phyloP scores from a whole-genome alignment of 306 rosid genomes.

The Citrullus mucosospermus region DNA sequence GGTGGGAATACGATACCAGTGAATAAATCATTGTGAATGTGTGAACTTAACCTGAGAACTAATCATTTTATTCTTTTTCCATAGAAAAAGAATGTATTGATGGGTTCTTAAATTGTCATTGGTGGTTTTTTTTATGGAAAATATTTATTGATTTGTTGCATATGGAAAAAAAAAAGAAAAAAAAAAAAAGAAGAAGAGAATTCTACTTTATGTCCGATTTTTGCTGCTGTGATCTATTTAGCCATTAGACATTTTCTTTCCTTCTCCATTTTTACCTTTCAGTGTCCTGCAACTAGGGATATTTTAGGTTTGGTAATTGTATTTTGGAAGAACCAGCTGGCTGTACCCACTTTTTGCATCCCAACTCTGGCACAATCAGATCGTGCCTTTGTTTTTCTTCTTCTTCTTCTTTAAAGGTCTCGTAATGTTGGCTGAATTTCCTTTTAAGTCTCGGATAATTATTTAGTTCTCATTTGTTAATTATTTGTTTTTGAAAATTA shows the following conservation, averaged over 20 bases:
- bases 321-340: not conserved
- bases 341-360: too few relatives aligned
- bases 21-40: not conserved
- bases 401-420: too few relatives aligned
- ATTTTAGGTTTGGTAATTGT: not conserved
- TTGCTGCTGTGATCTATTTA: not conserved
- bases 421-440: too few relatives aligned
- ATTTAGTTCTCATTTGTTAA: too few relatives aligned
- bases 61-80: not conserved
- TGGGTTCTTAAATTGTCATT: not conserved
- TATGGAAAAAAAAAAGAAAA: too few relatives aligned
- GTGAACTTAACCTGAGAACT: not conserved
- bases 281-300: not conserved
- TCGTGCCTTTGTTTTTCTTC: too few relatives aligned
- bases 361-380: too few relatives aligned
- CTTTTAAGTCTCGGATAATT: too few relatives aligned
- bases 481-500: too few relatives aligned
- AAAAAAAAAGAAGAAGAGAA: too few relatives aligned
- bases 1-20: not conserved
- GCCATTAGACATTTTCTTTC: not conserved
- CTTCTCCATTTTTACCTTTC: not conserved
- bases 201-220: not conserved
- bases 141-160: not conserved
- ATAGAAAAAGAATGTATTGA: not conserved
- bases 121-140: not conserved